Percentiles rank a stretch among this genome's conserved stretches.
Evolutionary conservation across 176 grass and related monocot species (phyloP).

Genomic region (Saccharum officinarum): DNA sequence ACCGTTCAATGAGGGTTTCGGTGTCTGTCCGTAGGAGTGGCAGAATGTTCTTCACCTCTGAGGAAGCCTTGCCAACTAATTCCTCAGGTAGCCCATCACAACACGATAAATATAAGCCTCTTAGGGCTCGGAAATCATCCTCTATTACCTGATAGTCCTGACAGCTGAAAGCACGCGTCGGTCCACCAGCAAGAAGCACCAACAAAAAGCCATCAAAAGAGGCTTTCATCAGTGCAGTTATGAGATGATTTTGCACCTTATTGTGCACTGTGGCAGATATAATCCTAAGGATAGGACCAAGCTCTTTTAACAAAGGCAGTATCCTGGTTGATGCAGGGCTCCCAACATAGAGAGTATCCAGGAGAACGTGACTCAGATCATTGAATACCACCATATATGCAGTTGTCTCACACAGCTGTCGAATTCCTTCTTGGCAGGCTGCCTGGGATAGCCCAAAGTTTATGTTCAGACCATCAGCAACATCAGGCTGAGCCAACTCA

Average conservation of each 20-base stretch:
- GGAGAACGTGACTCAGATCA: conserved; percentile 74
- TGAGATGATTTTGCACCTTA: conserved; percentile 42
- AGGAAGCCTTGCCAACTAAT: conserved; percentile 71
- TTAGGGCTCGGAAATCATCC: conserved; percentile 68
- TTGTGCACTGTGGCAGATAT: conserved; percentile 54
- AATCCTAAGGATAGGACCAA: conserved; percentile 57
- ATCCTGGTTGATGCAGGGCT: conserved; percentile 61
- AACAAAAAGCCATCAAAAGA: conserved; percentile 84
- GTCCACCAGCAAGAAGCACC: conserved; percentile 85
- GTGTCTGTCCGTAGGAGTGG: conserved; percentile 63
- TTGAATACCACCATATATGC: conserved; percentile 78
- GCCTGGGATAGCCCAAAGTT: conserved; percentile 59
- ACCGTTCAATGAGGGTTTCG: conserved; percentile 61
- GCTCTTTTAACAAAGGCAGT: conserved; percentile 61
- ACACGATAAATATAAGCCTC: conserved; percentile 65
- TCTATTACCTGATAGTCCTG: conserved; percentile 65
- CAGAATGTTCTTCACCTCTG: conserved; percentile 69
- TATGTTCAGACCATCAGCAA: conserved; percentile 49
- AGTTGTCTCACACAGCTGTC: conserved; percentile 67
- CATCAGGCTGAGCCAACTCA: conserved; percentile 49
- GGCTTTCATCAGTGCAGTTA: conserved; percentile 82
- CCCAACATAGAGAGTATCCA: conserved; percentile 67
- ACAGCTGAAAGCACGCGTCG: conserved; percentile 53
- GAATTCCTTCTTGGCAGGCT: conserved; percentile 66
- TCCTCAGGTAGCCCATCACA: conserved; percentile 68